Evolutionary conservation across 2,329 filamentous ascomycete genomes (phyloP).

Genomic region (Geosmithia putterillii): DNA sequence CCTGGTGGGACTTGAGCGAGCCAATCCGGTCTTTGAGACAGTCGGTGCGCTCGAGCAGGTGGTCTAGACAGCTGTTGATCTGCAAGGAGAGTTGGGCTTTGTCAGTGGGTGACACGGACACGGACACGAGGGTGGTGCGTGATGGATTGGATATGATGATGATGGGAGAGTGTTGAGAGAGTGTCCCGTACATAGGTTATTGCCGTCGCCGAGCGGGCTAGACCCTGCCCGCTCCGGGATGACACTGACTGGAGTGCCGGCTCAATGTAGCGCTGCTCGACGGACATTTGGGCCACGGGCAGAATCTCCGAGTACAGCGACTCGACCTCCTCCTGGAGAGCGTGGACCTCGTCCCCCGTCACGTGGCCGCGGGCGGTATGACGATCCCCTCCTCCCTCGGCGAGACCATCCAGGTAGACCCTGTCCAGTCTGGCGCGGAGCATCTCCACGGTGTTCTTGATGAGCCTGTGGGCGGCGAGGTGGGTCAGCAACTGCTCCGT

Average conservation of each 20-base stretch:
- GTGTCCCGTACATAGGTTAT: slow-evolving; percentile 36
- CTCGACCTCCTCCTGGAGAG: slow-evolving; percentile 52
- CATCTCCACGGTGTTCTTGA: slow-evolving; percentile 44
- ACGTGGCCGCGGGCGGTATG: slow-evolving; percentile 12
- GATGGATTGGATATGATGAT: neutral
- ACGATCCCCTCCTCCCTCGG: slow-evolving; percentile 12
- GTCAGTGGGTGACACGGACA: neutral
- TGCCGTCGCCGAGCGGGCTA: slow-evolving; percentile 32
- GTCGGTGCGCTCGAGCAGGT: slow-evolving; percentile 33
- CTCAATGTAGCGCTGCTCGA: slow-evolving; percentile 53
- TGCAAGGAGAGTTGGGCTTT: slow-evolving; percentile 10
- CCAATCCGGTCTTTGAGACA: slow-evolving; percentile 28
- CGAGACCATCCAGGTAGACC: slow-evolving; percentile 37
- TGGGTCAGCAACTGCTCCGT: too few relatives aligned
- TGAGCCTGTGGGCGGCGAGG: slow-evolving; percentile 32
- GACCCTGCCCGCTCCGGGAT: slow-evolving; percentile 26
- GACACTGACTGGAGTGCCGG: slow-evolving; percentile 40
- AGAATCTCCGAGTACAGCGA: slow-evolving; percentile 58
- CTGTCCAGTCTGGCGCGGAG: slow-evolving; percentile 41
- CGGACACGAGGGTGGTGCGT: too few relatives aligned
- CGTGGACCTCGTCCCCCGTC: slow-evolving; percentile 27
- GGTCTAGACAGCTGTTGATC: slow-evolving; percentile 39
- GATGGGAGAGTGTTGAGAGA: neutral
- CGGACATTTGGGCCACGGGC: slow-evolving; percentile 58
- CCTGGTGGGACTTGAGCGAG: slow-evolving; percentile 32